phyloP scores from a whole-genome alignment of 2,329 filamentous ascomycete genomes.

The Xylariaceae sp. region DNA sequence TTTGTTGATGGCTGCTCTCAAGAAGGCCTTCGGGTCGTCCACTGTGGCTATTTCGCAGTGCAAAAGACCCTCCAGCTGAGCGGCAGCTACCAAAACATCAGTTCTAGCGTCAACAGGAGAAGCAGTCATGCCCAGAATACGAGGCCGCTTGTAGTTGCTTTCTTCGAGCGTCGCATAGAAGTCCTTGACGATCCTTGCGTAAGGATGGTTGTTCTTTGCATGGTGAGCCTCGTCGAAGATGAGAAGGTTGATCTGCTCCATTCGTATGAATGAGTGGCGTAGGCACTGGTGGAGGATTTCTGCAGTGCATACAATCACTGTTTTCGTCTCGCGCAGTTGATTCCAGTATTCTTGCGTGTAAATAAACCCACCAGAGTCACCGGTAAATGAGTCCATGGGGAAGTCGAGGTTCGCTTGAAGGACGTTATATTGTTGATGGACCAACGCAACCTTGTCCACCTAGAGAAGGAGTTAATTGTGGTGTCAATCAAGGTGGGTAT shows the following conservation, averaged over 20 bases:
- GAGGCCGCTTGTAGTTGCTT: slow-evolving; percentile 62
- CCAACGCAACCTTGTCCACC: slow-evolving; percentile 87
- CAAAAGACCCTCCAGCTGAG: slow-evolving; percentile 76
- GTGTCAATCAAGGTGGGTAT: background rate
- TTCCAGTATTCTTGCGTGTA: slow-evolving; percentile 57
- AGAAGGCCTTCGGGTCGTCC: slow-evolving; percentile 59
- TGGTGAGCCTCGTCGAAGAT: slow-evolving; percentile 98
- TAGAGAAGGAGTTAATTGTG: slow-evolving; percentile 40
- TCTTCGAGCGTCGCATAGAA: slow-evolving; percentile 68
- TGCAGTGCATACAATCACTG: slow-evolving; percentile 91
- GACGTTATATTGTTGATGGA: slow-evolving; percentile 87
- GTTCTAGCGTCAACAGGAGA: slow-evolving; percentile 87
- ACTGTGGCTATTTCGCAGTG: slow-evolving; percentile 84
- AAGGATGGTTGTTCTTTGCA: slow-evolving; percentile 91
- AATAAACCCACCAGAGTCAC: slow-evolving; percentile 62
- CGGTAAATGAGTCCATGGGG: slow-evolving; percentile 75
- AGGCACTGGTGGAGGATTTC: slow-evolving; percentile 84
- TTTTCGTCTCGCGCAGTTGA: slow-evolving; percentile 65
- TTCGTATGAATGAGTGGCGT: slow-evolving; percentile 77
- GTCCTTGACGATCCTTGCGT: slow-evolving; percentile 87
- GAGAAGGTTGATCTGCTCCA: slow-evolving; percentile 84
- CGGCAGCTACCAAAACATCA: slow-evolving; percentile 73
- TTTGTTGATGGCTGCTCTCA: slow-evolving; percentile 60
- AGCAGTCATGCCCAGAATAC: slow-evolving; percentile 95
- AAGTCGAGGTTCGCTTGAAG: slow-evolving; percentile 82